phyloP scores from a whole-genome alignment of 116 monocot species.

The Cymodocea nodosa region DNA sequence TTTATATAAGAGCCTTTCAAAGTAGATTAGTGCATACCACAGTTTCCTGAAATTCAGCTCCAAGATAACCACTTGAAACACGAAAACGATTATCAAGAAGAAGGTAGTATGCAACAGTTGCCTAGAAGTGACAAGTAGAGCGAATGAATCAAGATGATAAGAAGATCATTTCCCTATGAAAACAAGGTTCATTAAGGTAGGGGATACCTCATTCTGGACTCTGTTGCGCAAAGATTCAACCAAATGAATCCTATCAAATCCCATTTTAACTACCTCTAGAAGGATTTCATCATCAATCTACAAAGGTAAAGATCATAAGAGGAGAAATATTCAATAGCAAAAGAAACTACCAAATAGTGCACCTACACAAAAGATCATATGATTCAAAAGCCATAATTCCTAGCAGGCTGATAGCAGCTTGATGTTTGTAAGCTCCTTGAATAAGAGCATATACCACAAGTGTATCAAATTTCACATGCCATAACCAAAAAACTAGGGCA shows the following conservation, averaged over 20 bases:
- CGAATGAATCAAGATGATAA: not conserved
- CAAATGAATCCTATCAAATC: constrained; percentile 41
- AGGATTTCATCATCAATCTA: constrained; percentile 53
- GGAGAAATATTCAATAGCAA: not conserved
- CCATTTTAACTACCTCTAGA: constrained; percentile 26
- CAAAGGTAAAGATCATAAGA: constrained; percentile 4
- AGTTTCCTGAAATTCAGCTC: constrained; percentile 76
- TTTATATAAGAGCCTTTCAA: not conserved
- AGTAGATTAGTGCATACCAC: constrained; percentile 30
- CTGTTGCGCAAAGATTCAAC: constrained; percentile 41
- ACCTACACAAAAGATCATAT: too few species aligned
- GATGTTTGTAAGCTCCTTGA: too few species aligned
- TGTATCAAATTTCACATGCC: too few species aligned
- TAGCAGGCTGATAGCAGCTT: too few species aligned
- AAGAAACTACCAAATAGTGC: too few species aligned
- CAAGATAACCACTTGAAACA: constrained; percentile 72
- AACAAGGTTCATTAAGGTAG: not conserved
- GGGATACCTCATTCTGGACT: constrained; percentile 35
- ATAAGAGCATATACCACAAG: too few species aligned
- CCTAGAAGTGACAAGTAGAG: constrained; percentile 21
- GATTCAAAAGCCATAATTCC: too few species aligned
- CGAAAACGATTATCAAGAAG: constrained; percentile 80
- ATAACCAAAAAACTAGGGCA: too few species aligned
- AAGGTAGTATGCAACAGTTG: constrained; percentile 86
- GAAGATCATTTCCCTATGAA: too few species aligned